phyloP scores from a whole-genome alignment of 2,329 filamentous ascomycete species.

The Scleromitrula shiraiana region DNA sequence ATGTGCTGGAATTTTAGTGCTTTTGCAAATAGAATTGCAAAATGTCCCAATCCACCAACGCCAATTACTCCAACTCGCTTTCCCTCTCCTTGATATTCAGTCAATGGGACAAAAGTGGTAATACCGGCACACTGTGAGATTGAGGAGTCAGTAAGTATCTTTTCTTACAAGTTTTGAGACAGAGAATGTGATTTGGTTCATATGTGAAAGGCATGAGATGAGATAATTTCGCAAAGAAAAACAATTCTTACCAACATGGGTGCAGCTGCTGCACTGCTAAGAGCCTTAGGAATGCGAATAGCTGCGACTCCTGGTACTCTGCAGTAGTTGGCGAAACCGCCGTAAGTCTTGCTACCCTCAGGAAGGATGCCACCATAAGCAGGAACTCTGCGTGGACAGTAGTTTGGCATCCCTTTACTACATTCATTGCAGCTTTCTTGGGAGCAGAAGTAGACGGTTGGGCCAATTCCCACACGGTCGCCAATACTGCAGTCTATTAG shows the following conservation, averaged over 20 bases:
- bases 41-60: slow-evolving; percentile 60
- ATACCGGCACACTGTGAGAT: slow-evolving; percentile 76
- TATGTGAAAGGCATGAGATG: too few species aligned
- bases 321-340: slow-evolving; percentile 35
- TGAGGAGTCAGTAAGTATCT: too few species aligned
- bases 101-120: slow-evolving; percentile 63
- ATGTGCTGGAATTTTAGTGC: slow-evolving; percentile 61
- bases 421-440: not conserved
- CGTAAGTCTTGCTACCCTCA: slow-evolving; percentile 3
- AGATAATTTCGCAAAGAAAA: too few species aligned
- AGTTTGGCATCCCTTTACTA: slow-evolving; percentile 1
- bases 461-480: not conserved
- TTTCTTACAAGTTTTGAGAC: too few species aligned
- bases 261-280: slow-evolving; percentile 43
- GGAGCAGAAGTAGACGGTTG: not conserved
- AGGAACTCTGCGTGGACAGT: slow-evolving; percentile 5
- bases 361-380: not conserved
- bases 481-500: not conserved
- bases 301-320: slow-evolving; percentile 51
- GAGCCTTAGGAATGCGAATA: slow-evolving; percentile 46
- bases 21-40: slow-evolving; percentile 62
- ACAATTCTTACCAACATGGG: too few species aligned
- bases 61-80: slow-evolving; percentile 63
- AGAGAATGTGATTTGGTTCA: too few species aligned
- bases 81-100: slow-evolving; percentile 59